Evolutionary conservation across 2,329 filamentous ascomycete genomes (phyloP).

Genomic region (Dothideomycetes sp.): DNA sequence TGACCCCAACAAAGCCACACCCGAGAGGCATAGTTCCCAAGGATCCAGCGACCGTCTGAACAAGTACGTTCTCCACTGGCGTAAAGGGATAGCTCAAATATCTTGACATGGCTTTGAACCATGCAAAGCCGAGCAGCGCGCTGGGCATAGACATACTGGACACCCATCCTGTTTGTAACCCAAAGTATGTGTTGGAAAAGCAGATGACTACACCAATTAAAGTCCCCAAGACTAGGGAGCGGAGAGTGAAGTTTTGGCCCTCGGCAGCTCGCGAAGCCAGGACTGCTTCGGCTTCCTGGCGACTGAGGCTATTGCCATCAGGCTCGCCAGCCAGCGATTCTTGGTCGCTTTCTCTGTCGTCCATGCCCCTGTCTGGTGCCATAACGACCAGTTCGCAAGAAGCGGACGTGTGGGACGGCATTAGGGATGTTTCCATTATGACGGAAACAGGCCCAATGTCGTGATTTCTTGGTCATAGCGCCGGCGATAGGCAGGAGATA

Average conservation of each 20-base stretch:
- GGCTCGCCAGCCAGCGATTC: background rate
- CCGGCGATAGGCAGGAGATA: background rate
- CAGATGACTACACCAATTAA: slow-evolving; percentile 82
- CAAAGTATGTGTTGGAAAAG: slow-evolving; percentile 98
- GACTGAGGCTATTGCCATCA: background rate
- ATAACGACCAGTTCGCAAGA: slow-evolving; percentile 12
- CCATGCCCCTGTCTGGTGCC: slow-evolving; percentile 23
- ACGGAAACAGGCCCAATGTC: slow-evolving; percentile 1
- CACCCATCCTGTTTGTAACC: slow-evolving; percentile 79
- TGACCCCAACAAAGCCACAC: slow-evolving; percentile 89
- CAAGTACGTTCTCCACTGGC: slow-evolving; percentile 90
- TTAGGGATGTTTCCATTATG: background rate
- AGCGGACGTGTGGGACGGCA: background rate
- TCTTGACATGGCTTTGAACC: slow-evolving; percentile 70
- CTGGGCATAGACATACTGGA: slow-evolving; percentile 95
- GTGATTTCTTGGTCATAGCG: slow-evolving; percentile 3
- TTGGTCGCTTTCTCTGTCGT: slow-evolving; percentile 4
- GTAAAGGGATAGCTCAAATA: slow-evolving; percentile 73
- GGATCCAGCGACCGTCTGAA: slow-evolving; percentile 89
- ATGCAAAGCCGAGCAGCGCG: slow-evolving; percentile 84
- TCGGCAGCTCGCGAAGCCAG: slow-evolving; percentile 23
- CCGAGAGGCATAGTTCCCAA: slow-evolving; percentile 96
- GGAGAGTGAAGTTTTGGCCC: slow-evolving; percentile 67
- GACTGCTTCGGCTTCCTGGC: slow-evolving; percentile 7
- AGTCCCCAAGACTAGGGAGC: slow-evolving; percentile 69